Evolutionary conservation across 1,284 basidiomycete species (phyloP).

Genomic region (Cutaneotrichosporon dermatis): DNA sequence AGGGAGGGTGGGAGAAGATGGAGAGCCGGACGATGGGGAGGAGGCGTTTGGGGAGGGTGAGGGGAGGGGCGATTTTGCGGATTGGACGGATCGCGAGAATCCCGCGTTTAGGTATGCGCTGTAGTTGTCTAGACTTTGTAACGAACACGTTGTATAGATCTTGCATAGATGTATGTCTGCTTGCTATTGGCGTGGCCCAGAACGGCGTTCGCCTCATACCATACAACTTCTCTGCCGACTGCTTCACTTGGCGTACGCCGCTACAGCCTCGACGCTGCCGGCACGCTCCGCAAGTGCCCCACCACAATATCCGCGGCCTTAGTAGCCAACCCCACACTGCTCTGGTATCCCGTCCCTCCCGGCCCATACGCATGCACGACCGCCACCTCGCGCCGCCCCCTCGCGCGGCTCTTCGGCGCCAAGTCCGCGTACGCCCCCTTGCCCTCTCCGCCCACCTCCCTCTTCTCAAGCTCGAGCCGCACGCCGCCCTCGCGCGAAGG

Average conservation of each 20-base stretch:
- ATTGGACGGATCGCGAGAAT: conserved; percentile 32
- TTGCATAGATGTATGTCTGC: no score
- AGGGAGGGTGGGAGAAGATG: no score
- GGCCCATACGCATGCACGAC: conserved; percentile 67
- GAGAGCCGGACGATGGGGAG: background rate
- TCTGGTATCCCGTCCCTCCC: conserved; percentile 43
- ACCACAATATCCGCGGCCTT: conserved; percentile 36
- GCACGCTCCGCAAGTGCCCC: conserved; percentile 2
- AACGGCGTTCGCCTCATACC: no score
- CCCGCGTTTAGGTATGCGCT: conserved; percentile 30
- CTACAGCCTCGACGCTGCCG: conserved; percentile 10
- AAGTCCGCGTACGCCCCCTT: background rate
- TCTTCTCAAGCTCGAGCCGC: conserved; percentile 61
- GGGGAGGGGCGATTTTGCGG: conserved; percentile 26
- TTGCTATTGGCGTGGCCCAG: no score
- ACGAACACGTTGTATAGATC: background rate
- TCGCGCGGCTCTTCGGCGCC: conserved; percentile 41
- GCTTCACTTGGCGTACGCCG: background rate
- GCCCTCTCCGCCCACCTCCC: conserved; percentile 31
- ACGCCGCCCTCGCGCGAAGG: conserved; percentile 66
- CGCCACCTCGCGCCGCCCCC: conserved; percentile 50
- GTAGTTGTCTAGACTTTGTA: conserved; percentile 7
- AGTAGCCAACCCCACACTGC: conserved; percentile 39
- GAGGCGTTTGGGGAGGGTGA: background rate
- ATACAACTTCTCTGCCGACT: no score